Percentiles rank a stretch among this genome's conserved stretches.
phyloP scores from a whole-genome alignment of 2,329 filamentous ascomycete genomes.

The Paramyrothecium roridum region DNA sequence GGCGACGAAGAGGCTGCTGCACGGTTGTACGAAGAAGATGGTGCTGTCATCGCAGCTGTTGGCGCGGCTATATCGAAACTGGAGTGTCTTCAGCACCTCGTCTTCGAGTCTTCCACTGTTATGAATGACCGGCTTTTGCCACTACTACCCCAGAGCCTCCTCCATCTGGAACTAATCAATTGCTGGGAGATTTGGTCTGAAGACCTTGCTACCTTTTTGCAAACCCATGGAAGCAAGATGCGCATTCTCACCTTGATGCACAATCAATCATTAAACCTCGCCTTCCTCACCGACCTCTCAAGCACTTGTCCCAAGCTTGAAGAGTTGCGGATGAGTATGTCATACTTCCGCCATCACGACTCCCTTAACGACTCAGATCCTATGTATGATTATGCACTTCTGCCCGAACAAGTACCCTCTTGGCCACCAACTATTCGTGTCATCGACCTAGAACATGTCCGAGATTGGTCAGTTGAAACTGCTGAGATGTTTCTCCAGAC shows the following conservation, averaged over 20 bases:
- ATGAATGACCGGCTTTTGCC: conserved; percentile 67
- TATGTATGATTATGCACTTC: conserved; percentile 67
- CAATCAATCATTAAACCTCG: conserved; percentile 74
- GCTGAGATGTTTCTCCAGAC: conserved; percentile 79
- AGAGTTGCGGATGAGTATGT: conserved; percentile 72
- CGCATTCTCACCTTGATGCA: conserved; percentile 68
- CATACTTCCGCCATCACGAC: conserved; percentile 69
- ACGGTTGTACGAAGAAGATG: conserved; percentile 33
- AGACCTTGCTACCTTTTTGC: conserved; percentile 62
- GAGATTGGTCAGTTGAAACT: conserved; percentile 67
- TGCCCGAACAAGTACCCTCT: conserved; percentile 60
- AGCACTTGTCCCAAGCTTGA: conserved; percentile 67
- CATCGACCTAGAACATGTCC: conserved; percentile 73
- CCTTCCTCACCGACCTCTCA: conserved; percentile 67
- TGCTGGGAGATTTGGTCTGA: conserved; percentile 72
- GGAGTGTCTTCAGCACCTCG: conserved; percentile 61
- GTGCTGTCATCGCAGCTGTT: conserved; percentile 35
- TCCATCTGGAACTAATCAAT: conserved; percentile 70
- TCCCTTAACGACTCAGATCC: conserved; percentile 71
- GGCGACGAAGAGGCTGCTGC: conserved; percentile 26
- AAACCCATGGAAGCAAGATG: conserved; percentile 64
- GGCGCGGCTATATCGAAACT: conserved; percentile 41
- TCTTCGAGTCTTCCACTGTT: conserved; percentile 72
- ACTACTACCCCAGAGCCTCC: conserved; percentile 62
- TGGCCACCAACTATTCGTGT: conserved; percentile 74